A percentile compares a stretch with the other conserved stretches of the same genome.
Evolutionary conservation across 2,329 filamentous ascomycete species (phyloP).

Genomic region (Alternaria consortialis): DNA sequence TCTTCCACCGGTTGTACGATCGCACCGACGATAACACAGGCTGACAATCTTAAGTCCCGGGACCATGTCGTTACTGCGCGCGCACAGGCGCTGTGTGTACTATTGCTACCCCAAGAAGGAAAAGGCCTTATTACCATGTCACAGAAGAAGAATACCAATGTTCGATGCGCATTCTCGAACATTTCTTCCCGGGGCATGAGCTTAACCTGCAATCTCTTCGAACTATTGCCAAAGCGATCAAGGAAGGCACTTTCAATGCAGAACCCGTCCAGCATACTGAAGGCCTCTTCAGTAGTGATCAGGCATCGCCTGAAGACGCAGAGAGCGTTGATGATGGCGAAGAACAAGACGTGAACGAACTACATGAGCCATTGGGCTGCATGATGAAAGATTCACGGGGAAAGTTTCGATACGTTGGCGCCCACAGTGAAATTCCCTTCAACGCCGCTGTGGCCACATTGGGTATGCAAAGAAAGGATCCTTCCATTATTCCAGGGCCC

Average conservation of each 20-base stretch:
- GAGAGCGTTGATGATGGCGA: slow-evolving; percentile 38
- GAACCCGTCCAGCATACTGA: slow-evolving; percentile 36
- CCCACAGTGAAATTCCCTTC: slow-evolving; percentile 51
- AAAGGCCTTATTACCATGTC: slow-evolving; percentile 52
- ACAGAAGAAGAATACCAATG: slow-evolving; percentile 53
- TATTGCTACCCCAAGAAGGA: slow-evolving; percentile 48
- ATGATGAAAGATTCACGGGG: slow-evolving; percentile 51
- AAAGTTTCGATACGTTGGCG: slow-evolving; percentile 47
- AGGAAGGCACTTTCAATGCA: slow-evolving; percentile 40
- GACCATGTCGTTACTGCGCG: slow-evolving; percentile 51
- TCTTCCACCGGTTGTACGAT: slow-evolving; percentile 5
- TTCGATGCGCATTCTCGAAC: slow-evolving; percentile 48
- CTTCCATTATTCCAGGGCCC: slow-evolving; percentile 42
- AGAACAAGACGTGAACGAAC: slow-evolving; percentile 42
- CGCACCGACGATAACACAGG: slow-evolving; percentile 9
- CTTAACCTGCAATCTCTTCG: slow-evolving; percentile 46
- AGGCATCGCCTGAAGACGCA: slow-evolving; percentile 35
- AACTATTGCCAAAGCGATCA: slow-evolving; percentile 45
- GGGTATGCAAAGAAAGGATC: slow-evolving; percentile 29
- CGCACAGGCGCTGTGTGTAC: slow-evolving; percentile 48
- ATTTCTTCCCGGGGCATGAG: slow-evolving; percentile 49
- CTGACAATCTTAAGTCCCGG: slow-evolving; percentile 46
- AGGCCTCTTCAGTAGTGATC: slow-evolving; percentile 32
- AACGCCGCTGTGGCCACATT: slow-evolving; percentile 49
- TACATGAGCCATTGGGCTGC: slow-evolving; percentile 49